Conservation (phyloP, 2,329 filamentous ascomycete genomes). For the Pseudogymnoascus sp. region DNA sequence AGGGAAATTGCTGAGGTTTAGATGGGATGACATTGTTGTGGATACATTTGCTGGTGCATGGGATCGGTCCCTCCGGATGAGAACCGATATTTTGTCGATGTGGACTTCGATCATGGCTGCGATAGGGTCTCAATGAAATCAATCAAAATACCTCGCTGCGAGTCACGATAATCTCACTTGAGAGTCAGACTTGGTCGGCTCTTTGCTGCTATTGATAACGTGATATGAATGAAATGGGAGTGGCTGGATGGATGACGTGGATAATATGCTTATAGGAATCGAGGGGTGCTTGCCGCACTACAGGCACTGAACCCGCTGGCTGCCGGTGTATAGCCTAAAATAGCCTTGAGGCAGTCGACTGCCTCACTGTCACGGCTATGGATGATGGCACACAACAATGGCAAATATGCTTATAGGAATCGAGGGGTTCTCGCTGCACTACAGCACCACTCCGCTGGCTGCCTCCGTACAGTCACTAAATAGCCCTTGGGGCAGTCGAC, state of each 20-base stretch:
- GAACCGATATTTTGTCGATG: conserved; percentile 14
- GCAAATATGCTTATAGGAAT: too few relatives aligned
- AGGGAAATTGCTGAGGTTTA: conserved; percentile 96
- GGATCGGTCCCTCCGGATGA: conserved; percentile 23
- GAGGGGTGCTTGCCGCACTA: neutral
- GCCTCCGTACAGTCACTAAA: too few relatives aligned
- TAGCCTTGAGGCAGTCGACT: neutral
- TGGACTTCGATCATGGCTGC: conserved; percentile 22
- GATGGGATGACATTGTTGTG: conserved; percentile 30
- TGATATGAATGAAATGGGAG: conserved; percentile 4
- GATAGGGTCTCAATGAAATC: conserved; percentile 13
- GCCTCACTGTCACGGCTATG: neutral
- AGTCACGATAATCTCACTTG: conserved; percentile 3
- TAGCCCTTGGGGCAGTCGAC: too few relatives aligned
- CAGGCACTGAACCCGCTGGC: neutral
- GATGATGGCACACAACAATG: neutral
- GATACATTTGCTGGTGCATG: conserved; percentile 28
- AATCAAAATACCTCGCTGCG: conserved; percentile 18
- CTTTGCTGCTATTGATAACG: neutral
- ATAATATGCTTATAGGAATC: neutral
- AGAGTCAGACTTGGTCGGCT: neutral
- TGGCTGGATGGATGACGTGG: neutral
- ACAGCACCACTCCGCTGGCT: too few relatives aligned
- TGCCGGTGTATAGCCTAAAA: neutral
- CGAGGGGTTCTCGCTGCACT: too few relatives aligned